Evolutionary conservation across 306 rosid species (phyloP), one percentile per base, ranked within the genome.

Genomic region (Leucaena leucocephala): DNA sequence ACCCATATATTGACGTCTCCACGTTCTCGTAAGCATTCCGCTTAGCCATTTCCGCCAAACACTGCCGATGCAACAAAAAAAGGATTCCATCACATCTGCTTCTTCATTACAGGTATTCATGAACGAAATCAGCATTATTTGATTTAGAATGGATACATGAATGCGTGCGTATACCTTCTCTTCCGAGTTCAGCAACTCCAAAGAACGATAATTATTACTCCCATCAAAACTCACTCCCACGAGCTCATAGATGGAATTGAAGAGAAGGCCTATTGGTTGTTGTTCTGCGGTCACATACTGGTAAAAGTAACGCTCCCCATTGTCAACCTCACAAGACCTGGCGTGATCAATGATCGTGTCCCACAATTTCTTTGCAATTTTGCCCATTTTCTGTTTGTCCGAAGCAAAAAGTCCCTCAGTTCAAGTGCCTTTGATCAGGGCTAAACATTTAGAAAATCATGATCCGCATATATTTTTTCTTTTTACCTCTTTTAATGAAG

Each of bases 291-390:
- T 5, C 7, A 16, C 9, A 65, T 7, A 59, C 15, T 17, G 33
- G 77, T 75, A 86, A 10, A 3, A 3, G 74, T 75, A 83, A 55
- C 50, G 50, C n/a, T 39, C 59, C 17, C 17, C 46, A 13, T 86
- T 74, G 3, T 85, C 82, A 5, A 61, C 8, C 5, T 8, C 49
- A 78, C 88, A 83, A 35, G 68, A 4, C 62, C 43, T 36, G n/a
- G 96, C 97, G 46, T 92, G 93, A 3, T 57, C 68, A 73, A 87
- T 62, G 44, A 90, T 88, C 10, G 2, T 36, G 0, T 58, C 55
- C 97, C 90, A 89, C 7, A 12, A 10, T 55, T 14, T 80, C 27
- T 36, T 76, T 1, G 84, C 39, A 79, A 76, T 48, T 3, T 62
- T 38, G 9, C 72, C 71, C 6, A 89, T 81, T 9, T 66, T 78